Percentiles rank a stretch among this genome's conserved stretches.
These are phyloP conservation scores for Athelia sp. DNA, from an alignment of 1,284 basidiomycete genomes.

Conservation along the genomic window DNA sequence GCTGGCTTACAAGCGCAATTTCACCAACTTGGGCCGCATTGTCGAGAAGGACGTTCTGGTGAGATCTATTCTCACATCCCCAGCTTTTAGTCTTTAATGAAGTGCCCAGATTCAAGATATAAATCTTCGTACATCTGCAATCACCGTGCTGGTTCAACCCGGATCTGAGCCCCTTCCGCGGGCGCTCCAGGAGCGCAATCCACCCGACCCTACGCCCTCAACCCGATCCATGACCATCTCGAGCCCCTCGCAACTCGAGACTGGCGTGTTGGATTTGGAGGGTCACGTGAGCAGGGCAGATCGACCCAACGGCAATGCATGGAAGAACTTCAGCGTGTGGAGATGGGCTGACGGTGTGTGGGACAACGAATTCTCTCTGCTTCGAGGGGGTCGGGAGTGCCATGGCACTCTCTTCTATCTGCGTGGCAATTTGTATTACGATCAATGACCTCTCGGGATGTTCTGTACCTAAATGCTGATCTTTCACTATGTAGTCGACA, in stretches of 20 bases:
- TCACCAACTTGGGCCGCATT: constrained; percentile 26
- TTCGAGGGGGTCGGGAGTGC: constrained; percentile 41
- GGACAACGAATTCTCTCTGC: constrained; percentile 17
- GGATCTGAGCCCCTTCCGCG: constrained; percentile 32
- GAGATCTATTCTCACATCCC: no score
- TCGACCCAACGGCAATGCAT: constrained; percentile 42
- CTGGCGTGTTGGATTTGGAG: constrained; percentile 43
- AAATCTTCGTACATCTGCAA: constrained; percentile 31
- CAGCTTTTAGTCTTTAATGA: no score
- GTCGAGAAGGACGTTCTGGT: constrained; percentile 55
- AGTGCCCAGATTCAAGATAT: constrained; percentile 36
- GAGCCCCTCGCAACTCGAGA: constrained; percentile 44
- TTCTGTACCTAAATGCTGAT: no score
- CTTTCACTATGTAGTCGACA: no score
- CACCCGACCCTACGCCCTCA: constrained; percentile 21
- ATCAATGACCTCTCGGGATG: constrained; percentile 30
- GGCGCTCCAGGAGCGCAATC: constrained; percentile 27
- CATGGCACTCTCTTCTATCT: constrained; percentile 52
- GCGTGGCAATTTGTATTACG: constrained; percentile 36
- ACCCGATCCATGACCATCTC: constrained; percentile 35
- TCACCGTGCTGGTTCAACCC: constrained; percentile 38
- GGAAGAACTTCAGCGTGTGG: constrained; percentile 50
- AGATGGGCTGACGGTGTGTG: constrained; percentile 26
- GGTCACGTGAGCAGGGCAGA: constrained; percentile 35
- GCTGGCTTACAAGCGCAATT: constrained; percentile 44